A percentile compares a stretch with the other conserved stretches of the same genome.
phyloP scores from a whole-genome alignment of 164 flowering plant genomes.

The Dillenia suffruticosa region DNA sequence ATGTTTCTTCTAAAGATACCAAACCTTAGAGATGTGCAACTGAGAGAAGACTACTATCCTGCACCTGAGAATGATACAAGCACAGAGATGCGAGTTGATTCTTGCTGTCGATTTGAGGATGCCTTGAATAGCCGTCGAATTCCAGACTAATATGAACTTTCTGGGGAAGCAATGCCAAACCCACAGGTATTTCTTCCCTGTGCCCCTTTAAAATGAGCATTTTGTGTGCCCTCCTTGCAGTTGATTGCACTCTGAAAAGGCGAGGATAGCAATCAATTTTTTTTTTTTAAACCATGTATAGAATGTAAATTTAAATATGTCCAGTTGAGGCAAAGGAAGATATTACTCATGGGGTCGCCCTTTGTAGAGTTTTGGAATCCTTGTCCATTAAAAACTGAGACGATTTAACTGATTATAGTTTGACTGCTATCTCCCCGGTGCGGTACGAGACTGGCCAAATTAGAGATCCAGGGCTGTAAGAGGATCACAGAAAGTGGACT shows the following conservation, averaged over 20 bases:
- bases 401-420: conserved; percentile 64
- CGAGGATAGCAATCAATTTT: too few relatives aligned
- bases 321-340: too few relatives aligned
- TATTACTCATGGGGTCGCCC: conserved; percentile 55
- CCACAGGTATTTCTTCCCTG: too few relatives aligned
- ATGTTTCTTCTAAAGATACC: conserved; percentile 52
- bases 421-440: conserved; percentile 73
- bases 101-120: conserved; percentile 82
- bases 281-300: too few relatives aligned
- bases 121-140: conserved; percentile 50
- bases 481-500: conserved; percentile 59
- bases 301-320: too few relatives aligned
- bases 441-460: conserved; percentile 51
- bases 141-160: too few relatives aligned
- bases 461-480: conserved; percentile 72
- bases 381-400: conserved; percentile 61
- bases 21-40: conserved; percentile 75
- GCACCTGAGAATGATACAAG: conserved; percentile 98
- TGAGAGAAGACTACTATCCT: conserved; percentile 91
- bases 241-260: too few relatives aligned
- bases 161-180: too few relatives aligned
- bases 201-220: too few relatives aligned
- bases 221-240: too few relatives aligned
- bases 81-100: conserved; percentile 87
- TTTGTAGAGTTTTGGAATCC: conserved; percentile 52